Base-by-base conservation (phyloP, 371 early-diverging fungal species). In the Mortierella sp. region DNA sequence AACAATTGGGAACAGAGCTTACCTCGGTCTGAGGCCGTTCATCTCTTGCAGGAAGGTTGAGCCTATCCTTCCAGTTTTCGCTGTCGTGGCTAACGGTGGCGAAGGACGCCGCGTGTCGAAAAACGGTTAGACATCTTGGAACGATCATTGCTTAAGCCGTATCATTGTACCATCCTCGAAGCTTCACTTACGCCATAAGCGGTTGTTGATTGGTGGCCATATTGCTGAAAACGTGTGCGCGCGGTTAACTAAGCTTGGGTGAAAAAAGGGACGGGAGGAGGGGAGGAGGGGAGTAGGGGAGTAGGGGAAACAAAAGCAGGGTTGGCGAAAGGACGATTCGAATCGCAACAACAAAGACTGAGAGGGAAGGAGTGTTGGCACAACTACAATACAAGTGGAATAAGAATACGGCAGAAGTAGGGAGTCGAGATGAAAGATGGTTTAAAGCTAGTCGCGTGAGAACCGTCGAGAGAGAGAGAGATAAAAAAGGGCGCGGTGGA, bases 21-120 rank as follows among this genome's bases (percentile, higher is more conserved):
- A 86, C 88, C 82, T 94, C 92, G 39, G 97, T 96, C 82, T 96
- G 94, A 34, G 95, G 95, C 56, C 97, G 90, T 51, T 65, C 81
- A 80, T 97, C 96, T 82, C 90, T 93, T 57, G 84, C 64, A 9
- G 98, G 98, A 23, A 89, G 83, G 26, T 78, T 76, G 39, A 95
- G 83, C 43, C 81, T 79, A 62, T 87, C 83, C 80, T 94, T 95
- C 95, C 95, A 95, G 59, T 74, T 82, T 71, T 88, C 87, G 63
- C 84, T 83, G 67, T 87, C 87, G 62, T 88, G 86, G 52, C 88
- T 89, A 50, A n/a, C 14, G 21, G 21, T 28, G 4, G 46, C 34
- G 23, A 28, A 12, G 18, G 23, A 3, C 10, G 30, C 26, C 19
- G 28, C 19, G 7, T 23, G 28, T 18, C 46, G 8, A 46, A 27